Base-by-base conservation (phyloP, 805 yeast species). In the Dipodascus geniculatus region DNA sequence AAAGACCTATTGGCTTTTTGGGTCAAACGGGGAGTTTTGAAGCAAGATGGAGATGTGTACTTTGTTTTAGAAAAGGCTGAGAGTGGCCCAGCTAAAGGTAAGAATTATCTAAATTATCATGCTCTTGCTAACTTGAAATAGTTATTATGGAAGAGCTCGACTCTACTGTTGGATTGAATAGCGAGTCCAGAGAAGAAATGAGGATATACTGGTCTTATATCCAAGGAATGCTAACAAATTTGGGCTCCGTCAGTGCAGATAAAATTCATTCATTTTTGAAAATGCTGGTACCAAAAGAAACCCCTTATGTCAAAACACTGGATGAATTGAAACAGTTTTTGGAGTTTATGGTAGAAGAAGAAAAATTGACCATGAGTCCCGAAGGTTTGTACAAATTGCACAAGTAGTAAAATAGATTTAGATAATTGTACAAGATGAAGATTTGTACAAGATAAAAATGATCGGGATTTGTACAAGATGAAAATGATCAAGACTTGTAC, bases 261-360 rank as follows among this genome's bases (percentile, higher is more conserved):
- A 70, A 77, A 55, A 76, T 82, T 31, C 81, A 79, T 54, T 71
- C 77, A 17, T 78, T 82, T 58, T 64, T 82, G 55, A 70, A 69
- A 42, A 73, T 78, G 67, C 71, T 80, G n/a, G 78, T 78, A 1
- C 85, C 86, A 1, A 73, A 71, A 53, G 82, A 78, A 19, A 65
- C 69, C 19, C 70, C 75, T 3, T 71, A 68, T 49, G 65, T 65
- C 22, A 65, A 73, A 24, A 64, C 71, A 1, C 67, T 67, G 51
- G 70, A 65, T n/a, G 73, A 74, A 55, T 67, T 79, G 55, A 73
- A 73, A 57, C 68, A 61, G 23, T 77, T 71, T 55, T 61, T 78
- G 52, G 63, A 68, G 23, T 60, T 62, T 22, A 69, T 75, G 68
- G 76, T 74, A 2, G 75, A 71, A 19, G 78, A 76, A 51, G 76